Percentiles rank a stretch among this genome's conserved stretches.
Conservation (phyloP, 148 eudicot genomes). For the Arctostaphylos glauca region DNA sequence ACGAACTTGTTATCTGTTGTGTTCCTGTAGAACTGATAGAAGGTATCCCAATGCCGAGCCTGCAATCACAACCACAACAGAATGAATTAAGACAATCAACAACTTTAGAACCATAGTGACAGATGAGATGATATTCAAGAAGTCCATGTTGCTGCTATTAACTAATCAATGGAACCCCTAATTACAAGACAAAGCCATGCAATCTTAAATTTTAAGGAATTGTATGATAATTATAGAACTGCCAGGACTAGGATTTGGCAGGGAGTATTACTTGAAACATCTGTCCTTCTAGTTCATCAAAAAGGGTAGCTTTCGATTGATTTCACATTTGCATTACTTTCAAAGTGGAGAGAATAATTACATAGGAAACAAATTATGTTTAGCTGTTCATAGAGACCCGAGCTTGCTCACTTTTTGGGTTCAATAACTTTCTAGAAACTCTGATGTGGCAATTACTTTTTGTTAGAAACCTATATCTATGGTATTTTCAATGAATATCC, state of each 20-base stretch:
- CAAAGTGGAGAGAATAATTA: too few relatives aligned
- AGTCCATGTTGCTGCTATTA: not conserved
- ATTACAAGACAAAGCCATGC: not conserved
- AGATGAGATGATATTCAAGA: not conserved
- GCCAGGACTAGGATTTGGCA: not conserved
- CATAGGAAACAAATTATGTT: not conserved
- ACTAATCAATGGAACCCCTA: conserved; percentile 2
- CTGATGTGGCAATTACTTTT: not conserved
- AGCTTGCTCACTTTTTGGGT: not conserved
- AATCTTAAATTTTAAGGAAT: not conserved
- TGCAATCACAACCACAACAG: conserved; percentile 36
- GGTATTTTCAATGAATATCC: not conserved
- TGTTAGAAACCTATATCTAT: not conserved
- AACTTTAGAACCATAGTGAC: conserved; percentile 6
- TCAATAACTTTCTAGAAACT: not conserved
- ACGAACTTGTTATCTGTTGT: conserved; percentile 93
- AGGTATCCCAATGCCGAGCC: conserved; percentile 95
- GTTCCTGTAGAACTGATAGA: conserved; percentile 87
- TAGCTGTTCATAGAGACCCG: not conserved
- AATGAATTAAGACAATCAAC: conserved; percentile 13
- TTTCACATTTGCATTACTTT: not conserved
- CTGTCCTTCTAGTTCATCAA: not conserved
- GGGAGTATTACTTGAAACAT: not conserved
- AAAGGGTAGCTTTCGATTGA: not conserved
- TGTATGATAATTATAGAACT: not conserved